Evolutionary conservation across 208 protist genomes (phyloP).

Genomic region (Leishmania aethiopica): DNA sequence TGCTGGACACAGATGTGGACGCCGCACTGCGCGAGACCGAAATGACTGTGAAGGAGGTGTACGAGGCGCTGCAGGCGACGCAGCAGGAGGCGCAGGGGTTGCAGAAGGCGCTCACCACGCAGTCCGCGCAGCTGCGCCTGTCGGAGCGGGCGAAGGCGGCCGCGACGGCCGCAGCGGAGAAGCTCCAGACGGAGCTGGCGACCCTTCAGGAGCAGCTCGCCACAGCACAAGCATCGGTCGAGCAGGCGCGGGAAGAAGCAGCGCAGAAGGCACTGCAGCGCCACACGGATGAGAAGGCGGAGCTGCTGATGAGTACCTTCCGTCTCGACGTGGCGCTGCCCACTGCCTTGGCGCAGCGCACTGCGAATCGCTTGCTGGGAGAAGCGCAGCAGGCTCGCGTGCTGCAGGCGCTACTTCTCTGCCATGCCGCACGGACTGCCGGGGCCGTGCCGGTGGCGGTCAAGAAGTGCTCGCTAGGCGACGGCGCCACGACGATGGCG

Average conservation of each 20-base stretch:
- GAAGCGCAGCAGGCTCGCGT: constrained; percentile 23
- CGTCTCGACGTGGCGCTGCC: constrained; percentile 10
- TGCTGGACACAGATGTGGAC: constrained; percentile 42
- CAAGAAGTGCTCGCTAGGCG: constrained; percentile 9
- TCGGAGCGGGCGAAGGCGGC: constrained; percentile 23
- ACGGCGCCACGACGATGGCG: constrained; percentile 3
- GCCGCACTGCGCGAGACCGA: constrained; percentile 62
- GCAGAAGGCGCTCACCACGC: constrained; percentile 20
- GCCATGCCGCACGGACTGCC: constrained; percentile 18
- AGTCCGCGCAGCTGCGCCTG: constrained; percentile 21
- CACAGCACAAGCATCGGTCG: constrained; percentile 6
- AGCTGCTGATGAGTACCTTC: constrained; percentile 14
- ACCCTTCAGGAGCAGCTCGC: constrained; percentile 20
- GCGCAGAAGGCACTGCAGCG: not conserved
- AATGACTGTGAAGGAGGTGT: constrained; percentile 52
- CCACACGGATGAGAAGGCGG: constrained; percentile 13
- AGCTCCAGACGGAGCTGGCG: constrained; percentile 40
- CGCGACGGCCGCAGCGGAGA: constrained; percentile 39
- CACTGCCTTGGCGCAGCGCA: constrained; percentile 4
- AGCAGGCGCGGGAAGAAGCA: constrained; percentile 5
- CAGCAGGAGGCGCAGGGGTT: constrained; percentile 26
- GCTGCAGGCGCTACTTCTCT: constrained; percentile 26
- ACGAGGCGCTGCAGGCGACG: constrained; percentile 47
- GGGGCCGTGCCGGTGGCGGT: constrained; percentile 27
- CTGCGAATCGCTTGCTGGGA: not conserved